Conservation (phyloP, 345 rosid genomes). For the Brassica rapa region DNA sequence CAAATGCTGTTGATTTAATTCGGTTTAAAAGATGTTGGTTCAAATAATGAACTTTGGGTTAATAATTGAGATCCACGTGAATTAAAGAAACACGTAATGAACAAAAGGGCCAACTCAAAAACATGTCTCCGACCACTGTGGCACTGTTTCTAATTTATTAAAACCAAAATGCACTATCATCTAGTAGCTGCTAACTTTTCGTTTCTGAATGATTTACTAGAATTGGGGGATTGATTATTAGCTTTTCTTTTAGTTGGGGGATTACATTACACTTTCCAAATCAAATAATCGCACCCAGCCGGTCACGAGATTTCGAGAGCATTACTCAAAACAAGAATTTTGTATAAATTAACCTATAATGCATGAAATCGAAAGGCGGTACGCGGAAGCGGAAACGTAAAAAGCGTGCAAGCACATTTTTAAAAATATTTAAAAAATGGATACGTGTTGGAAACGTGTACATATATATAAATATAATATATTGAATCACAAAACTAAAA, state of each 20-base stretch:
- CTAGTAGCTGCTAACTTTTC: conserved; percentile 10
- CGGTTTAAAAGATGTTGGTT: background rate
- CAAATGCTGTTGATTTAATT: conserved; percentile 29
- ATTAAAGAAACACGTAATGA: background rate
- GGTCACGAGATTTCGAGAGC: too few relatives aligned
- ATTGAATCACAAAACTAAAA: too few relatives aligned
- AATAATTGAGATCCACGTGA: conserved; percentile 41
- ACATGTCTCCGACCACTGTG: conserved; percentile 43
- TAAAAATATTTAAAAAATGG: too few relatives aligned
- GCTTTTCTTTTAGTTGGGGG: too few relatives aligned
- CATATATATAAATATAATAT: too few relatives aligned
- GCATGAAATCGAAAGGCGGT: too few relatives aligned
- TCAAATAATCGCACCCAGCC: too few relatives aligned
- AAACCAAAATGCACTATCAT: conserved; percentile 10
- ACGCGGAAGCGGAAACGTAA: too few relatives aligned
- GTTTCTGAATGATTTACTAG: background rate
- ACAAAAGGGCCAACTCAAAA: conserved; percentile 4
- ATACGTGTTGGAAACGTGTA: too few relatives aligned
- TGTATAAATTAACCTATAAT: too few relatives aligned
- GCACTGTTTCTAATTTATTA: background rate
- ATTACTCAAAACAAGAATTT: too few relatives aligned
- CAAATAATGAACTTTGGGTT: conserved; percentile 8
- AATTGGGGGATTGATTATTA: background rate
- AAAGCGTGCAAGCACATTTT: too few relatives aligned
- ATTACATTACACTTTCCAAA: background rate